Evolutionary conservation across 768 basidiomycete genomes (phyloP), one percentile per base, ranked within the genome.

Genomic region (Calocera cornea): DNA sequence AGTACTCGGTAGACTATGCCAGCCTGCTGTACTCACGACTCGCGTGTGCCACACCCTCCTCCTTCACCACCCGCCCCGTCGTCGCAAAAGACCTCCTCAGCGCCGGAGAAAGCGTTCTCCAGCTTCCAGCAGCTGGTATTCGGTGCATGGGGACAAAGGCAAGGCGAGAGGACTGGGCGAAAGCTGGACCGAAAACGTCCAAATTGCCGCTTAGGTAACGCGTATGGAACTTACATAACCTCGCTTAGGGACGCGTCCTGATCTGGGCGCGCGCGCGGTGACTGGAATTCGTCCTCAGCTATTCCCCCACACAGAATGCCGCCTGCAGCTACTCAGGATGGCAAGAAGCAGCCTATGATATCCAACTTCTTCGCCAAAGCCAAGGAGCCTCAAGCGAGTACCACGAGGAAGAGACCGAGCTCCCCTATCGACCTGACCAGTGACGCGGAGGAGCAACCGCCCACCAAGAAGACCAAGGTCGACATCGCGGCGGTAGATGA

Each of bases 401-500:
- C 71, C 60, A 66, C 71, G 29, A 47, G 74, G 68, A 80, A 79
- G 67, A 75, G 80, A 36, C 66, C 74, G 7, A 41, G 64, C 66
- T 66, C 72, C 70, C 78, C 79, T 19, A 83, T 87, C 66, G 87
- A 87, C 77, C 75, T 87, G 69, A 86, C 86, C 12, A 65, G 72
- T 31, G 82, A 80, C 63, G 79, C 78, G 44, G 71, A 70, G 31
- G 64, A 71, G 36, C 70, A 68, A 40, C 38, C 14, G 34, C 40
- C 54, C 7, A 22, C 54, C 11, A 60, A 60, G 54, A 60, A 60
- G 54, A 16, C 54, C 2, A 27, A 27, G 22, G 24, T 60, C 22
- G 54, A 60, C 14, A 27, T 5, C 19, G 54, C 14, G 10, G 19
- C 44, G 24, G 31, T 33, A 10, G 24, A 50, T 19, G 19, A 10